Base-by-base conservation (phyloP, 1,139 yeast species). In the Citeromyces hawaiiensis region DNA sequence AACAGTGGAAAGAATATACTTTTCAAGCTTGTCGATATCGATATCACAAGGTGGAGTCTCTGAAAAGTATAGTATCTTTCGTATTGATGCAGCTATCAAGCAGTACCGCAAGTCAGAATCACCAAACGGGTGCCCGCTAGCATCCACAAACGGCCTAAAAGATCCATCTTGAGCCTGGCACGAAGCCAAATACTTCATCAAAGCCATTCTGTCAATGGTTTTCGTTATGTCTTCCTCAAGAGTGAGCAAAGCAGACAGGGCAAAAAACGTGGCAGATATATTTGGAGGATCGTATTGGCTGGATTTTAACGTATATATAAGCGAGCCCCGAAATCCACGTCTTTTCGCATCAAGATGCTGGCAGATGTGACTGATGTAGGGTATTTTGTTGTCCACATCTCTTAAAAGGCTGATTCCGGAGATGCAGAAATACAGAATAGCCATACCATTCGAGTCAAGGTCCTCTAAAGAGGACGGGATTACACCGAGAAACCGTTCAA, bases 91-190 rank as follows among this genome's bases (percentile, higher is more conserved):
- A 4, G 27, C 27, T 23, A 23, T 23, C 63, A 43, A 85, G 42
- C 85, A 72, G 46, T 76, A 75, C 42, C 97, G 61, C 41, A 83
- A 56, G 55, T 87, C 97, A 13, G 66, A 63, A 39, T 82, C 88
- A 13, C 85, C 93, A 50, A 61, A 68, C 2, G 70, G 70, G 2
- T 50, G 48, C 30, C 50, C 67, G 38, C 43, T 53, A 0, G 65
- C 59, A 40, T 64, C 68, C 40, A 74, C 63, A 13, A 68, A 61
- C 1, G 83, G 80, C 31, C 63, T 63, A 46, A 76, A 70, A 1
- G 70, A 63, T 0, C 96, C 96, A 36, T 60, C 53, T 2, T 50
- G 47, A 0, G 66, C 48, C 53, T 83, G 94, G 49, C 91, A 80
- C 14, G 8, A 16, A 23, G 9, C 9, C 2, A 83, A 63, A 48